phyloP scores from a whole-genome alignment of 2,329 filamentous ascomycete species.

The Pseudocercospora musae region DNA sequence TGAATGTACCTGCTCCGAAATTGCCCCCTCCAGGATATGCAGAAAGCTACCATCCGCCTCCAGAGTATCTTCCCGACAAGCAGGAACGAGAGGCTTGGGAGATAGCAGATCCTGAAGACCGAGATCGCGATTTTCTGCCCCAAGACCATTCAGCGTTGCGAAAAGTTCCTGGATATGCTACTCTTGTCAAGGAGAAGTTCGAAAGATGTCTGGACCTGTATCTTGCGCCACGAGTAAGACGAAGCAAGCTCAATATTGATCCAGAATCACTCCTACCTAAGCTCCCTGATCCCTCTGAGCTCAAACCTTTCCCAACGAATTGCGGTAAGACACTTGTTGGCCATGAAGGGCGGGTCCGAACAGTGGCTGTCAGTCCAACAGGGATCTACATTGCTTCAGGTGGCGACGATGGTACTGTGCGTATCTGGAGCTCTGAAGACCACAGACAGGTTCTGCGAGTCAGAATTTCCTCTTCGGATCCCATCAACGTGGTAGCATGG shows the following conservation, averaged over 20 bases:
- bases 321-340: conserved; percentile 84
- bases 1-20: conserved; percentile 95
- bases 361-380: conserved; percentile 77
- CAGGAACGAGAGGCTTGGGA: conserved; percentile 85
- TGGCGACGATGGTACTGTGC: conserved; percentile 88
- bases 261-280: conserved; percentile 89
- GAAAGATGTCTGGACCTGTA: conserved; percentile 94
- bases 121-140: conserved; percentile 84
- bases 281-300: conserved; percentile 84
- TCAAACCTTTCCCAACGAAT: conserved; percentile 90
- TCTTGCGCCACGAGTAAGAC: conserved; percentile 83
- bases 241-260: conserved; percentile 95
- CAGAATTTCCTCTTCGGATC: conserved; percentile 70
- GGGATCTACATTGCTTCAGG: conserved; percentile 86
- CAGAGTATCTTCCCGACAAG: conserved; percentile 85
- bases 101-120: conserved; percentile 80
- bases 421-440: conserved; percentile 83
- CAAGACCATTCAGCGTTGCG: conserved; percentile 78
- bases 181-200: conserved; percentile 91
- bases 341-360: conserved; percentile 83
- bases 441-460: conserved; percentile 85
- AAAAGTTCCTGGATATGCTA: conserved; percentile 86
- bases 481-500: conserved; percentile 87
- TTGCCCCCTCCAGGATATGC: conserved; percentile 90
- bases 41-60: conserved; percentile 92